These are phyloP conservation scores for Camellia sinensis DNA, from an alignment of 148 eudicot species.

Conservation along the genomic window DNA sequence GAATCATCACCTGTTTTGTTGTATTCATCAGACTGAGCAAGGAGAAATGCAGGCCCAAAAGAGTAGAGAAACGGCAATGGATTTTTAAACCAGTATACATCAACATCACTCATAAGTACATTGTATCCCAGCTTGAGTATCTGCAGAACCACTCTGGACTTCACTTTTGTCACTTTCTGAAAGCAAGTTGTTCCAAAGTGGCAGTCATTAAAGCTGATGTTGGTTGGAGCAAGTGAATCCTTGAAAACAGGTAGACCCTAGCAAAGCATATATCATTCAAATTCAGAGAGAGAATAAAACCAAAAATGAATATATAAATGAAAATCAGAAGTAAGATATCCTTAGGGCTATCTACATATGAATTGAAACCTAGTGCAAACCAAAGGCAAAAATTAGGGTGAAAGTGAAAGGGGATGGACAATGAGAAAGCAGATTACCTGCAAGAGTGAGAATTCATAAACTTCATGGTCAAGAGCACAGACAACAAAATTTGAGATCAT, in stretches of 20 bases:
- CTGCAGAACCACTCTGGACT: constrained; percentile 79
- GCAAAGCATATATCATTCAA: neutral
- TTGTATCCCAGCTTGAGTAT: constrained; percentile 78
- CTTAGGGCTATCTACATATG: neutral
- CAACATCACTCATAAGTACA: constrained; percentile 54
- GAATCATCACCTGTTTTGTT: constrained; percentile 54
- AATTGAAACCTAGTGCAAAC: neutral
- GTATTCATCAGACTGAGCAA: constrained; percentile 90
- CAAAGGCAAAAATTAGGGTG: neutral
- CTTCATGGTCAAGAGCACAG: constrained; percentile 82
- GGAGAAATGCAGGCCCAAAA: constrained; percentile 72
- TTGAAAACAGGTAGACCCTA: constrained; percentile 87
- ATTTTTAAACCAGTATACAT: constrained; percentile 91
- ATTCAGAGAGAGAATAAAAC: constrained; percentile 1
- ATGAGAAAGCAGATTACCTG: constrained; percentile 46
- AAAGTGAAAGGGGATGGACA: neutral
- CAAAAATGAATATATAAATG: neutral
- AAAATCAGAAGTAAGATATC: neutral
- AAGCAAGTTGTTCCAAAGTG: constrained; percentile 93
- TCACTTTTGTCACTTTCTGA: constrained; percentile 85
- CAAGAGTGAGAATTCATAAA: constrained; percentile 63
- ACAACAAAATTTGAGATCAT: constrained; percentile 62
- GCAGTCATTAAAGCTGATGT: constrained; percentile 79
- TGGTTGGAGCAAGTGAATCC: constrained; percentile 64
- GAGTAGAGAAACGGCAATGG: constrained; percentile 69